These are phyloP conservation scores for Ascomycota sp. DNA, from an alignment of 2,329 filamentous ascomycete genomes.

Conservation along the genomic window DNA sequence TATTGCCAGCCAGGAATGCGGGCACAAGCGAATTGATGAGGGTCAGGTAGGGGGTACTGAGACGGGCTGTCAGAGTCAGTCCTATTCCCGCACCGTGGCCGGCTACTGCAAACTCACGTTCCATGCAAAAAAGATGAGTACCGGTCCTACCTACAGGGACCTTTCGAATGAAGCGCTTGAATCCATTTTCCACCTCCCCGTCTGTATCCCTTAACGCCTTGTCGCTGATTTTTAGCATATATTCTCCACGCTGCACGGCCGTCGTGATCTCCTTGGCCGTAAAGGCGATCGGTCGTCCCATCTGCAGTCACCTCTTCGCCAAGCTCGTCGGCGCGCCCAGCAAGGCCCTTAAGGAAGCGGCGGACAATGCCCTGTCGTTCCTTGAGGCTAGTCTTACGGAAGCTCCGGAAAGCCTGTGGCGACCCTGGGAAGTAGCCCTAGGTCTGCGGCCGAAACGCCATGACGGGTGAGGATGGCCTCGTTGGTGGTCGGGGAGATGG, in stretches of 20 bases:
- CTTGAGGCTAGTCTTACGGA: constrained; percentile 51
- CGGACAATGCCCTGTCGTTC: constrained; percentile 65
- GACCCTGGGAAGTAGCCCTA: constrained; percentile 48
- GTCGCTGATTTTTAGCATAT: constrained; percentile 65
- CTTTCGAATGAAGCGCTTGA: constrained; percentile 78
- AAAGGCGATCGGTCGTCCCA: constrained; percentile 84
- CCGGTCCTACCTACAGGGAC: constrained; percentile 71
- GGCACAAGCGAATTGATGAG: constrained; percentile 84
- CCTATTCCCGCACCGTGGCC: no score
- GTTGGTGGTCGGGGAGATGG: constrained; percentile 81
- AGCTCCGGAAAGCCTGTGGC: constrained; percentile 62
- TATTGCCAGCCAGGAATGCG: constrained; percentile 76
- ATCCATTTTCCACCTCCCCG: constrained; percentile 69
- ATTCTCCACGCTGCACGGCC: constrained; percentile 67
- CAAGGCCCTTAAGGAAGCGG: constrained; percentile 54
- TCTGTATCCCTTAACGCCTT: constrained; percentile 62
- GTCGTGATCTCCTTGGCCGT: constrained; percentile 68
- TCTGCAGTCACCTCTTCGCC: constrained; percentile 79
- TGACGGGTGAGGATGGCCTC: constrained; percentile 62
- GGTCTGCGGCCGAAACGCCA: constrained; percentile 49
- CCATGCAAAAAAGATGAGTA: constrained; percentile 85
- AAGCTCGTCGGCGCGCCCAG: constrained; percentile 55
- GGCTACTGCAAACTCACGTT: constrained; percentile 62
- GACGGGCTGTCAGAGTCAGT: constrained; percentile 1
- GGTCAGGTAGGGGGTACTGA: constrained; percentile 85